These are phyloP conservation scores for Termitomyces sp. DNA, from an alignment of 768 basidiomycete species.

Conservation along the genomic window DNA sequence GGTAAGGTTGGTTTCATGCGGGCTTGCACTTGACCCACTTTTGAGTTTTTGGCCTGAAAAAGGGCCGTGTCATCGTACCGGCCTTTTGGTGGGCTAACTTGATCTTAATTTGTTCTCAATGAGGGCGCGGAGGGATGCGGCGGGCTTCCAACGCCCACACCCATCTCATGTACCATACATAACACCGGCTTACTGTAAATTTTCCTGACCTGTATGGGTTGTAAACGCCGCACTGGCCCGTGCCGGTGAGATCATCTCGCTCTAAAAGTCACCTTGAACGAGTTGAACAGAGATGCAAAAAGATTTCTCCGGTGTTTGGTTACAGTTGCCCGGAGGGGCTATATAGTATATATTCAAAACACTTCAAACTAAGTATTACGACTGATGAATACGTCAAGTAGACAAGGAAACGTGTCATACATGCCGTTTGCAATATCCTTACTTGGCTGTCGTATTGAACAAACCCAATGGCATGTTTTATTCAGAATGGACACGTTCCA, in stretches of 20 bases:
- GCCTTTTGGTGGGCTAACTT: neutral
- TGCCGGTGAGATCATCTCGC: neutral
- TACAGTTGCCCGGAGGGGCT: conserved; percentile 2
- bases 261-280: neutral
- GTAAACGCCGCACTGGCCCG: neutral
- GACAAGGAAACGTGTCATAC: conserved; percentile 15
- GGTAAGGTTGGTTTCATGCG: no score
- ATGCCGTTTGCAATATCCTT: conserved; percentile 15
- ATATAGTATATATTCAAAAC: neutral
- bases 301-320: conserved; percentile 3
- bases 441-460: conserved; percentile 6
- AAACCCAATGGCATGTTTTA: neutral
- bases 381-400: conserved; percentile 16
- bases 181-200: neutral
- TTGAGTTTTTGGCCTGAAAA: no score
- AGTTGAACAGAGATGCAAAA: neutral
- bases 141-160: neutral
- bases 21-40: no score
- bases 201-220: neutral
- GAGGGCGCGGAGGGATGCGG: neutral
- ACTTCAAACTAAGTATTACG: neutral
- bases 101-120: no score
- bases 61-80: no score
- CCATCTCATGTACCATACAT: neutral
- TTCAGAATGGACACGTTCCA: neutral